Percentiles rank a stretch among this genome's conserved stretches.
These are phyloP conservation scores for Phytophthora gonapodyides DNA, from an alignment of 352 stramenopile genomes.

Conservation along the genomic window DNA sequence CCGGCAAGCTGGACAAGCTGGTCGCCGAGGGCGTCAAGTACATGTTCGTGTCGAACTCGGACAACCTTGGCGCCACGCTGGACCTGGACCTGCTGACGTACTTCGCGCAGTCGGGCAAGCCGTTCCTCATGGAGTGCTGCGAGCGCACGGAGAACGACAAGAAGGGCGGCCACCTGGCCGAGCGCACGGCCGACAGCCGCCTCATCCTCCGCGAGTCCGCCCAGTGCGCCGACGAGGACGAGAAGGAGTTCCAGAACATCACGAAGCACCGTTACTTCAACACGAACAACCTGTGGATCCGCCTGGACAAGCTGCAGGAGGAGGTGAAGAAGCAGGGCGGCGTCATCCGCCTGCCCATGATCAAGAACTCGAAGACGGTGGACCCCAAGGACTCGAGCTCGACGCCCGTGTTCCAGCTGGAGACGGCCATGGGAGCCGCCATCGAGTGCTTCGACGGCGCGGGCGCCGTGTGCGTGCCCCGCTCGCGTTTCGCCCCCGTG, in stretches of 20 bases:
- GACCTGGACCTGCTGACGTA: conserved; percentile 89
- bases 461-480: conserved; percentile 87
- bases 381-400: conserved; percentile 87
- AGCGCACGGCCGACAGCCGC: conserved; percentile 90
- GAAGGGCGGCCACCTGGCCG: conserved; percentile 97
- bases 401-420: conserved; percentile 86
- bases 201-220: conserved; percentile 95
- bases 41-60: conserved; percentile 92
- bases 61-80: conserved; percentile 85
- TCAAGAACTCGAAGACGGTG: conserved; percentile 90
- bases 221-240: conserved; percentile 87
- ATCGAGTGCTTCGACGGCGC: conserved; percentile 90
- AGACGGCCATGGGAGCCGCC: conserved; percentile 87
- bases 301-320: conserved; percentile 85
- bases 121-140: conserved; percentile 95
- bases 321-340: conserved; percentile 78
- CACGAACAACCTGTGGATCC: conserved; percentile 92
- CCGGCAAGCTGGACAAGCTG: conserved; percentile 87
- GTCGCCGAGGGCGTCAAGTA: conserved; percentile 87
- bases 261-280: conserved; percentile 91
- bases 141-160: conserved; percentile 99
- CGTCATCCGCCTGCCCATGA: conserved; percentile 86
- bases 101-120: conserved; percentile 89
- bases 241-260: conserved; percentile 88
- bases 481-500: conserved; percentile 87